Conservation (phyloP, 768 basidiomycete genomes). For the Paxillus involutus region DNA sequence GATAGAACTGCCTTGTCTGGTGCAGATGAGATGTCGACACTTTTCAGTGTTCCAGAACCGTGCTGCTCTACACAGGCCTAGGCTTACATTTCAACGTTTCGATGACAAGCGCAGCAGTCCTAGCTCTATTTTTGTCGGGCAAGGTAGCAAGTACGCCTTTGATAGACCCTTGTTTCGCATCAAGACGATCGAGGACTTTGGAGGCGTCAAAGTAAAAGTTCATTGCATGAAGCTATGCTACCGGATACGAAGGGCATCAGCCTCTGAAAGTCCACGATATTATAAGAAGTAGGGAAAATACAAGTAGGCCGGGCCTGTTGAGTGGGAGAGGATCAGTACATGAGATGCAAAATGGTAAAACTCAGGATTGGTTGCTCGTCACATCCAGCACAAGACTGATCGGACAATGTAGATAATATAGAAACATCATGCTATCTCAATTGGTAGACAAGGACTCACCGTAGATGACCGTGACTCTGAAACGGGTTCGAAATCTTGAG, state of each 20-base stretch:
- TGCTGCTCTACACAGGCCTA: not conserved
- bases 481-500: not conserved
- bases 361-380: slow-evolving; percentile 44
- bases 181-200: slow-evolving; percentile 78
- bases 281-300: slow-evolving; percentile 12
- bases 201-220: slow-evolving; percentile 96
- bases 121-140: slow-evolving; percentile 71
- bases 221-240: slow-evolving; percentile 51
- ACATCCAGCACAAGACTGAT: slow-evolving; percentile 49
- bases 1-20: slow-evolving; percentile 77
- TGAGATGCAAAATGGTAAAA: slow-evolving; percentile 11
- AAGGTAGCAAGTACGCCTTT: slow-evolving; percentile 78
- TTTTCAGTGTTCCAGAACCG: not conserved
- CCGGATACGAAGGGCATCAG: slow-evolving; percentile 25
- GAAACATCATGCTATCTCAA: slow-evolving; percentile 49
- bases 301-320: slow-evolving; percentile 11
- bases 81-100: slow-evolving; percentile 92
- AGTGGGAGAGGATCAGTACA: slow-evolving; percentile 29
- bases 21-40: slow-evolving; percentile 3
- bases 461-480: not conserved
- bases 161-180: slow-evolving; percentile 89
- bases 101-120: slow-evolving; percentile 85
- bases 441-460: slow-evolving; percentile 20
- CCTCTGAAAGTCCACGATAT: slow-evolving; percentile 25
- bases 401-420: slow-evolving; percentile 92